phyloP scores from a whole-genome alignment of 805 yeast species.

The Candida manassasensis region DNA sequence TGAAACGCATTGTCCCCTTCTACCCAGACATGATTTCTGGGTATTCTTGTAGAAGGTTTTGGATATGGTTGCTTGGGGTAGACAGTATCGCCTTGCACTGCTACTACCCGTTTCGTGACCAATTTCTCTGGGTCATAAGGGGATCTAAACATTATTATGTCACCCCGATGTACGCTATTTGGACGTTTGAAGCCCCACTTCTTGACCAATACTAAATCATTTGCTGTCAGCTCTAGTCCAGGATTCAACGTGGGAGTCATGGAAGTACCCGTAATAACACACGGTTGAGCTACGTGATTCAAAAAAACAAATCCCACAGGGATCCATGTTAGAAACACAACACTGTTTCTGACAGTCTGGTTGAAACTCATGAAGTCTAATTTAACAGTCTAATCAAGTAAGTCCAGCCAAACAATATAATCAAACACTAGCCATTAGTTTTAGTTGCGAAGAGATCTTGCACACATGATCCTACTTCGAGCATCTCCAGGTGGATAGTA shows the following conservation, averaged over 20 bases:
- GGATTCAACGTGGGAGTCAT: constrained; percentile 92
- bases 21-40: constrained; percentile 85
- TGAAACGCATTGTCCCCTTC: constrained; percentile 85
- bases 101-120: constrained; percentile 78
- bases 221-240: constrained; percentile 37
- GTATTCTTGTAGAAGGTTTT: constrained; percentile 53
- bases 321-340: constrained; percentile 52
- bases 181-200: constrained; percentile 53
- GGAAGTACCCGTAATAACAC: constrained; percentile 72
- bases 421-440: no score
- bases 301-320: constrained; percentile 70
- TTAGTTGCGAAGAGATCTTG: no score
- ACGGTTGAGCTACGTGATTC: constrained; percentile 69
- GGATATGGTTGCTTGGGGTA: constrained; percentile 60
- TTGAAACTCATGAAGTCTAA: neutral
- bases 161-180: constrained; percentile 50
- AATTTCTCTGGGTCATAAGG: constrained; percentile 75
- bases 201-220: constrained; percentile 66
- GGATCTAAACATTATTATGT: constrained; percentile 71
- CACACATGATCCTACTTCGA: no score
- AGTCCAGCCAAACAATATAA: no score
- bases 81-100: constrained; percentile 65
- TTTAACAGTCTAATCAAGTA: no score
- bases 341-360: neutral
- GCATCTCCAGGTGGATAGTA: no score